Evolutionary conservation across 2,329 filamentous ascomycete species (phyloP), one percentile per base, ranked within the genome.

Genomic region (Penicillium sp.): DNA sequence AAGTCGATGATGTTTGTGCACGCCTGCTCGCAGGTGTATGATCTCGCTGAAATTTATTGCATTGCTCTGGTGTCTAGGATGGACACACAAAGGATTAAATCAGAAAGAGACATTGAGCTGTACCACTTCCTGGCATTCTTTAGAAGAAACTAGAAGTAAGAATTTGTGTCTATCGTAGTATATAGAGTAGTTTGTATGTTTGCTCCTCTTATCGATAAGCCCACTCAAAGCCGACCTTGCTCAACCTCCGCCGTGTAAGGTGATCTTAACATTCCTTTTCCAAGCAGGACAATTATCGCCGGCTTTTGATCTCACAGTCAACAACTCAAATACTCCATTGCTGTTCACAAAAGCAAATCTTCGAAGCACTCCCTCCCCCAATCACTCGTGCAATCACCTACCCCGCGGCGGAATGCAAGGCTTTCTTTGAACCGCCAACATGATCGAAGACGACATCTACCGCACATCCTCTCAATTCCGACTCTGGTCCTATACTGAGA

Each of bases 361-460:
- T 7, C 7, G 10, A 6, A 4, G 3, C 12, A 22, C 4, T 1
- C n/a, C 22, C 22, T 3, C n/a, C n/a, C 17, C 24, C 10, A 30
- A 26, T 1, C 26, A 13, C 26, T 5, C n/a, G n/a, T n/a, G 35
- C 38, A 44, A 44, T 19, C 38, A 8, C 26, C 26, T 56, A 33
- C 53, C 38, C 49, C 40, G 47, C 49, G 30, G 28, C 38, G 19
- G 28, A 53, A 44, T 47, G 38, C 49, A 53, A 35, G 45, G 33
- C n/a, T 38, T 51, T 54, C 49, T 42, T 45, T 56, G 42, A 50
- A 51, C 40, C 40, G 26, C 24, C 67, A 78, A 50, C 64, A 91
- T 96, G 87, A 91, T 88, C 64, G 95, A 99, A 84, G 95, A 99
- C 79, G 91, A 92, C 68, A 85, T 93, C 59, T 99, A 98, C 80